Conservation (phyloP, 805 yeast genomes). For the Metschnikowia colocasiae region DNA sequence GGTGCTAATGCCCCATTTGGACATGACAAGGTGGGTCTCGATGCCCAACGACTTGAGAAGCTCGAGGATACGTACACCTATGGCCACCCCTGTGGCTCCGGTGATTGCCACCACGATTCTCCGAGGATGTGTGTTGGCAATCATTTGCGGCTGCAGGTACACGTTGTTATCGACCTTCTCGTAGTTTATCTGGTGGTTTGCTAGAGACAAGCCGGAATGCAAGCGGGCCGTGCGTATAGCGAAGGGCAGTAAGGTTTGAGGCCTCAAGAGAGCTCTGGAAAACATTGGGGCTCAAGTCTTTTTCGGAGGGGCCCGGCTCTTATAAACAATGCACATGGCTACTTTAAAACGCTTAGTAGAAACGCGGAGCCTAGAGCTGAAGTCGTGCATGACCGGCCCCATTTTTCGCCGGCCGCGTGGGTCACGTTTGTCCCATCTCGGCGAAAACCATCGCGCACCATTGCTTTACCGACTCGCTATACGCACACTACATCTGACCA, state of each 20-base stretch:
- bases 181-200: neutral
- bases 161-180: neutral
- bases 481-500: neutral
- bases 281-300: neutral
- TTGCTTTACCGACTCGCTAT: neutral
- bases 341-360: no score
- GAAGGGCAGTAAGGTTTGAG: neutral
- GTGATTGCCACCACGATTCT: conserved; percentile 26
- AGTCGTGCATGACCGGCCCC: neutral
- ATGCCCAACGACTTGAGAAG: conserved; percentile 14
- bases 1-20: conserved; percentile 28
- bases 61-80: conserved; percentile 22
- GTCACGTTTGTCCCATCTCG: neutral
- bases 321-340: neutral
- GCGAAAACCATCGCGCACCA: neutral
- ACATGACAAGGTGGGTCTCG: conserved; percentile 24
- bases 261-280: neutral
- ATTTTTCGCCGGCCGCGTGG: neutral
- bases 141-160: neutral
- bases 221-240: neutral
- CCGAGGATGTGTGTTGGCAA: conserved; percentile 12
- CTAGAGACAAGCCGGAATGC: neutral
- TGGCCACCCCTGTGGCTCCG: conserved; percentile 25
- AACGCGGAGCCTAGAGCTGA: neutral
- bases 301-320: no score